Evolutionary conservation across 179 eudicot species (phyloP), one percentile per base, ranked within the genome.

Genomic region (Vitellaria paradoxa): DNA sequence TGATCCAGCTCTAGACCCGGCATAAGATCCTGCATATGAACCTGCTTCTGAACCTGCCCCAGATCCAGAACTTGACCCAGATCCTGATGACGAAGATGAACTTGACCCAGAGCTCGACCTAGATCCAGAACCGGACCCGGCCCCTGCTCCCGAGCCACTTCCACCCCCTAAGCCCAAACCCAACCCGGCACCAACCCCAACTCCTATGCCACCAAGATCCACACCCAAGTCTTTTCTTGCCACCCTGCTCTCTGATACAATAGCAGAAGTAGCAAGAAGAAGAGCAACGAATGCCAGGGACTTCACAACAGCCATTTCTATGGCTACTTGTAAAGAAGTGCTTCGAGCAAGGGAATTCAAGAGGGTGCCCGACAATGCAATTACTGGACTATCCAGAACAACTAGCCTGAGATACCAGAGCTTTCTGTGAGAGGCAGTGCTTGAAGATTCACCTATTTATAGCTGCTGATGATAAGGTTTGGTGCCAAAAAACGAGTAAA

Each of bases 151-250:
- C 3, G 86, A 70, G 3, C 89, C 87, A 46, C 86, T 67, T 8
- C 80, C 76, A 49, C 82, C 74, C 18, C 85, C 82, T 14, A 77
- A 13, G 40, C 84, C 80, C 63, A 81, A 21, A 24, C 84, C 89
- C 53, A 85, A 2, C 0, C 92, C 92, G 0, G 82, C 73, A 10
- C 92, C 92, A 6, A 86, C 55, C 5, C 88, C 90, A 24, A 84
- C 72, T 0, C 86, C 88, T 0, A 87, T 70, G 4, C 84, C 87
- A 57, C 88, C 91, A 9, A 84, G 80, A 49, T 89, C 88, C 74
- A 87, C 45, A 52, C 86, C 84, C 77, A 83, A 70, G 76, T 83
- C 86, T 53, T 80, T 81, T 69, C 86, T 74, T 23, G 86, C 73
- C 45, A 77, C 66, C 61, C 79, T 53, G 68, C 79, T 40, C 37